Conservation (phyloP, 306 rosid genomes). For the Purshia tridentata region DNA sequence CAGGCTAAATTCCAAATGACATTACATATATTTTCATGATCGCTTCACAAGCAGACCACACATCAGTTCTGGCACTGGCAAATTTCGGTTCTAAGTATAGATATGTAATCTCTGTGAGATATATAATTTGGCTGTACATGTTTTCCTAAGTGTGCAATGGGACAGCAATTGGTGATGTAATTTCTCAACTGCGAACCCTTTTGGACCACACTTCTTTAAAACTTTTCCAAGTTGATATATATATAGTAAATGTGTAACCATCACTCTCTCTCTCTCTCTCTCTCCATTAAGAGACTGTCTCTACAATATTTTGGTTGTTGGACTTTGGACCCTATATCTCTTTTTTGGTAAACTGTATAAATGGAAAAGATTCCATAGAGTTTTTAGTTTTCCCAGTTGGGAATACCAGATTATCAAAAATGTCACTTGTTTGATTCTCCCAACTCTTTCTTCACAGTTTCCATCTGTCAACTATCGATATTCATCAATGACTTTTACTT, state of each 20-base stretch:
- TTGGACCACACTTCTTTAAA: conserved; percentile 2
- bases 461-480: not conserved
- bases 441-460: not conserved
- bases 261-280: conserved; percentile 13
- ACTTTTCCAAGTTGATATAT: not conserved
- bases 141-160: not conserved
- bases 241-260: conserved; percentile 1
- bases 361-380: conserved; percentile 16
- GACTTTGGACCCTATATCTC: conserved; percentile 10
- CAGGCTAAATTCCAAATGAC: not conserved
- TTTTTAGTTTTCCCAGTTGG: not conserved
- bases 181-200: conserved; percentile 10
- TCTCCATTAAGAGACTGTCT: conserved; percentile 18
- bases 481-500: not conserved
- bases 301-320: not conserved
- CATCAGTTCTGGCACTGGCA: not conserved
- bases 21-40: not conserved
- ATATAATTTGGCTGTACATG: not conserved
- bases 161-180: conserved; percentile 1
- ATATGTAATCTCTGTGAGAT: not conserved
- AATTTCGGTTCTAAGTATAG: not conserved
- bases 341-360: not conserved
- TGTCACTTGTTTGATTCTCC: conserved; percentile 9
- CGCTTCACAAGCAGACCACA: not conserved
- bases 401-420: not conserved